Percentiles rank a stretch among this genome's conserved stretches.
Evolutionary conservation across 345 rosid genomes (phyloP).

Genomic region (Litchi chinensis): DNA sequence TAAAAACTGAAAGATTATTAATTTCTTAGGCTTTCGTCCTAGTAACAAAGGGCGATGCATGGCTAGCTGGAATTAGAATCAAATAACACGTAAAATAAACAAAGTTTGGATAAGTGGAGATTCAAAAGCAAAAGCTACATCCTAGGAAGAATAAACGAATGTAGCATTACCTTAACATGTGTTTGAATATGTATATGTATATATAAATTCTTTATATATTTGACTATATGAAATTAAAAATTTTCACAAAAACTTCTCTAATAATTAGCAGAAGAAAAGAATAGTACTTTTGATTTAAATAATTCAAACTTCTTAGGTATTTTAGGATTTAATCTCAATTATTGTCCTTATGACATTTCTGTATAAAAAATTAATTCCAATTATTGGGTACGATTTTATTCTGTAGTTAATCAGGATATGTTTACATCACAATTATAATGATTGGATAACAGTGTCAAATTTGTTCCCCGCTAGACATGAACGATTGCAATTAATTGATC

Average conservation of each 20-base stretch:
- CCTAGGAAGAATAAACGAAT: no score
- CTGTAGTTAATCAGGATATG: neutral
- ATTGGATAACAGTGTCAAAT: conserved; percentile 12
- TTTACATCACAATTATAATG: neutral
- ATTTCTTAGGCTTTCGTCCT: neutral
- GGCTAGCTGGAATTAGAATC: neutral
- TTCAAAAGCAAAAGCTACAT: neutral
- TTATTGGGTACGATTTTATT: neutral
- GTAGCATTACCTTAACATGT: neutral
- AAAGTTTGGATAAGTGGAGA: neutral
- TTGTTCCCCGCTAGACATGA: neutral
- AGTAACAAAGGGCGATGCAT: neutral
- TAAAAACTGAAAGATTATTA: no score
- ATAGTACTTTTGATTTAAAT: no score
- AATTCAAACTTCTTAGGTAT: no score
- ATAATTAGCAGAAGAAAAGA: no score
- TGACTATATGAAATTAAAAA: no score
- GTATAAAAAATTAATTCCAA: neutral
- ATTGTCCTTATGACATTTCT: no score
- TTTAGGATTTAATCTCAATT: no score
- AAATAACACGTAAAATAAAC: neutral
- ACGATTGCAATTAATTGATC: neutral
- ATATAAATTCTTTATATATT: no score
- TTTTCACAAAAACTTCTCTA: no score
- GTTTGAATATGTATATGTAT: neutral